Base-by-base conservation (phyloP, 1,139 yeast genomes). In the Suhomyces panamericanus region DNA sequence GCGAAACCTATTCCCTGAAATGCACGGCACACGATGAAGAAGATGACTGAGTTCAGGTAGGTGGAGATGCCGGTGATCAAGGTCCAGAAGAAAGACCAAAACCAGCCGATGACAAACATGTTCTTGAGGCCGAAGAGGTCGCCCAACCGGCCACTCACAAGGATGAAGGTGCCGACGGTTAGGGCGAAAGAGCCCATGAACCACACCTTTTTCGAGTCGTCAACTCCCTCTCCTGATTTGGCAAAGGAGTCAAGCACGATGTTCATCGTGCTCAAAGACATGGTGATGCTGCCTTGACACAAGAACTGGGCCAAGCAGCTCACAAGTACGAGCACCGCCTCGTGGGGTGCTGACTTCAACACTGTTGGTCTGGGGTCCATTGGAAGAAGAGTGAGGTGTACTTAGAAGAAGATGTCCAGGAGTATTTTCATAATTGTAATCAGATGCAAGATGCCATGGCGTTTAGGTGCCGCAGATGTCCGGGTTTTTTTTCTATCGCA, bases 1-100 rank as follows among this genome's bases (percentile, higher is more conserved):
- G 84, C 80, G 50, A 77, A 70, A 2, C 83, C 84, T 13, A 79
- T 63, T 13, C 83, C 84, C 56, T 76, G 81, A 36, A 78, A 65
- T 0, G 82, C 81, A 45, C 83, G 66, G 51, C 78, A 67, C 9
- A 77, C 57, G 44, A 79, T 77, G 57, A 73, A 78, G 55, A 78
- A 78, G 0, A 70, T 60, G 15, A 73, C 69, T 3, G 73, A 69
- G 14, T 67, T 60, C 3, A 77, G 53, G 50, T 70, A 78, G n/a
- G 62, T 59, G 0, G 81, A 64, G 3, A 78, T 50, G 0, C 83
- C 84, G 13, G 76, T 67, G n/a, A 79, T 61, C 29, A 78, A 48
- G 1, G 78, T 63, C 75, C 81, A 74, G 0, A 75, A 35, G 2
- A 64, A 49, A 4, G 69, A 57, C 74, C 81, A 70, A 6, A 59